Evolutionary conservation across 2,329 filamentous ascomycete species (phyloP).

Genomic region (Chrysosphaeria jannelii): DNA sequence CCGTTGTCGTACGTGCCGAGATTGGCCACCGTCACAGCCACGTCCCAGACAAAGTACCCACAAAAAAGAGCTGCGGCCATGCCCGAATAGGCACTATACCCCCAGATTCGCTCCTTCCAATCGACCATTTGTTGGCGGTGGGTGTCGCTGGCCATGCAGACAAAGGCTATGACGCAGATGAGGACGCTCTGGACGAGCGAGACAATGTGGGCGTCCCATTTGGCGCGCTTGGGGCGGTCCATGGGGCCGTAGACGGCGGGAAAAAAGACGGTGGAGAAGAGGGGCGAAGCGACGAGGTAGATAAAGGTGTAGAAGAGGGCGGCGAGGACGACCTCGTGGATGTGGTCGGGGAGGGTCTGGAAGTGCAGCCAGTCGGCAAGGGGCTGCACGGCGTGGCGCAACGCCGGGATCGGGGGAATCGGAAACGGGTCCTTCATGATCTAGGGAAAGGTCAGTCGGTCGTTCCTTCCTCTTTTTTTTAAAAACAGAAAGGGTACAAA

Average conservation of each 20-base stretch:
- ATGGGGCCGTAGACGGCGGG: conserved; percentile 30
- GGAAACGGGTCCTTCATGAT: conserved; percentile 48
- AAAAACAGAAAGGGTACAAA: neutral
- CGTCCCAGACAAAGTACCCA: conserved; percentile 67
- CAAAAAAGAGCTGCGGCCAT: conserved; percentile 48
- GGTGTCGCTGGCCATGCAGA: conserved; percentile 36
- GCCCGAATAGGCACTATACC: conserved; percentile 40
- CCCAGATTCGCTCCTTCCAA: conserved; percentile 40
- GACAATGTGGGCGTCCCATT: conserved; percentile 68
- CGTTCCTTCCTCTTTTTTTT: too few relatives aligned
- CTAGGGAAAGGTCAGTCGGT: too few relatives aligned
- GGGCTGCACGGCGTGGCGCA: conserved; percentile 26
- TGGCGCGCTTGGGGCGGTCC: conserved; percentile 32
- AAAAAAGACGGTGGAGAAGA: conserved; percentile 29
- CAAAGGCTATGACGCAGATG: conserved; percentile 44
- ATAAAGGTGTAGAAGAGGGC: conserved; percentile 38
- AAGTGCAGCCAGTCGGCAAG: conserved; percentile 30
- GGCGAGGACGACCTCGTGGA: conserved; percentile 43
- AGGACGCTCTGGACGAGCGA: conserved; percentile 49
- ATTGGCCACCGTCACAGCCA: conserved; percentile 36
- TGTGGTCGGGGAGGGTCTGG: conserved; percentile 39
- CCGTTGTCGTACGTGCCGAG: conserved; percentile 45
- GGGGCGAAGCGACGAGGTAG: conserved; percentile 34
- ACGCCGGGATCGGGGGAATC: conserved; percentile 25
- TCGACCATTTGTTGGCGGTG: conserved; percentile 32